A percentile compares a stretch with the other conserved stretches of the same genome.
Conservation (phyloP, 768 basidiomycete genomes). For the Hericium coralloides region DNA sequence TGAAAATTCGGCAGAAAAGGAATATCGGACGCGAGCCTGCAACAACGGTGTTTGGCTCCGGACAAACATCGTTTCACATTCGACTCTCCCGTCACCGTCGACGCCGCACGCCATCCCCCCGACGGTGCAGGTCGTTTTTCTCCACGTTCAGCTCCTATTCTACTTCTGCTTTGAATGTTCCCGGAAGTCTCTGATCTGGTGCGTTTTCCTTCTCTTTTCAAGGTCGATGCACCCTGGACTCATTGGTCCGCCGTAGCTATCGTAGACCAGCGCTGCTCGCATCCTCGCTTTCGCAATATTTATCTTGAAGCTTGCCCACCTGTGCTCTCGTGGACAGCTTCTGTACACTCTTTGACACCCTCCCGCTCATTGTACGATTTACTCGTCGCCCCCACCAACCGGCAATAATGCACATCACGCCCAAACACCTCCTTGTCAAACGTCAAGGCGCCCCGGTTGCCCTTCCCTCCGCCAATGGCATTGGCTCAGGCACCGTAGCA, state of each 20-base stretch:
- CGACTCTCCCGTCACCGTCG: neutral
- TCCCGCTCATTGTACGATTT: conserved; percentile 5
- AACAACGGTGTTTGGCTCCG: neutral
- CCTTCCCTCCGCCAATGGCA: conserved; percentile 1
- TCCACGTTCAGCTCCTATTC: neutral
- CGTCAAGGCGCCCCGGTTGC: neutral
- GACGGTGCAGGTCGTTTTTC: neutral
- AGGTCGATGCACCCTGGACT: neutral
- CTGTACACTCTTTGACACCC: conserved; percentile 3
- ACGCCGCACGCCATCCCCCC: neutral
- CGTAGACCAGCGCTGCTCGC: neutral
- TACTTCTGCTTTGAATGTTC: neutral
- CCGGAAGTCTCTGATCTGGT: neutral
- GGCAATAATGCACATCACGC: conserved; percentile 2
- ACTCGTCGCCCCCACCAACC: neutral
- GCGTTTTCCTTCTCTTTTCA: neutral
- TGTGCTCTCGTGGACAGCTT: neutral
- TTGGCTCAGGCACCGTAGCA: neutral
- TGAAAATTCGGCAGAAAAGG: no score
- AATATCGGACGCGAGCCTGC: no score
- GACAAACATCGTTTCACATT: neutral
- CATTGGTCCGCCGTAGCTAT: neutral
- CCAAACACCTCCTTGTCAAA: neutral
- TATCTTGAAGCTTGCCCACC: neutral
- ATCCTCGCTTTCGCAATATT: neutral